These are phyloP conservation scores for Didymosphaeria variabile DNA, from an alignment of 2,329 filamentous ascomycete species.

Conservation along the genomic window DNA sequence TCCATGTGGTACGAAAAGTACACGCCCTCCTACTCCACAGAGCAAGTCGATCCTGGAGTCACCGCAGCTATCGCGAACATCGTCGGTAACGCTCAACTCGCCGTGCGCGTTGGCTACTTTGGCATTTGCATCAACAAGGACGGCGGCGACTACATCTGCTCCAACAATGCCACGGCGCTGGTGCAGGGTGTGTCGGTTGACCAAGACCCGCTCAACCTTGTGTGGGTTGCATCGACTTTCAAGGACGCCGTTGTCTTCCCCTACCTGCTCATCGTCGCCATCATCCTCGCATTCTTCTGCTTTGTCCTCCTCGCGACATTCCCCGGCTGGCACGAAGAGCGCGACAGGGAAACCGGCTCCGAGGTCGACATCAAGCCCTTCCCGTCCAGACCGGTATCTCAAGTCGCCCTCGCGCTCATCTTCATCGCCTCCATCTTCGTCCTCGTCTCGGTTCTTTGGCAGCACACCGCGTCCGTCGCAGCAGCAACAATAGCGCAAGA, in stretches of 20 bases:
- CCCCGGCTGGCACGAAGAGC: conserved; percentile 95
- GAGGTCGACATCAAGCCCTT: conserved; percentile 94
- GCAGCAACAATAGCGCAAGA: conserved; percentile 94
- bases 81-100: conserved; percentile 81
- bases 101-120: conserved; percentile 96
- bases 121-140: conserved; percentile 96
- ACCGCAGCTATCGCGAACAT: conserved; percentile 89
- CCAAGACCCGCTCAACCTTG: conserved; percentile 94
- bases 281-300: conserved; percentile 96
- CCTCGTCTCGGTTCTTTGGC: conserved; percentile 77
- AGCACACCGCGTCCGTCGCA: conserved; percentile 96
- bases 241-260: conserved; percentile 99
- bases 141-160: conserved; percentile 91
- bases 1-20: conserved; percentile 97
- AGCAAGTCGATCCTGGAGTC: conserved; percentile 90
- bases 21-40: conserved; percentile 79
- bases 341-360: conserved; percentile 76
- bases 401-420: conserved; percentile 92
- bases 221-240: conserved; percentile 97
- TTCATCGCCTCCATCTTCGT: conserved; percentile 74
- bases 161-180: conserved; percentile 93
- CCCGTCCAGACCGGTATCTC: conserved; percentile 88
- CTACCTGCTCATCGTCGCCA: conserved; percentile 97
- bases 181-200: conserved; percentile 89
- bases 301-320: conserved; percentile 95